Conservation (phyloP, 2,329 filamentous ascomycete species). For the Ophiostoma piceae region DNA sequence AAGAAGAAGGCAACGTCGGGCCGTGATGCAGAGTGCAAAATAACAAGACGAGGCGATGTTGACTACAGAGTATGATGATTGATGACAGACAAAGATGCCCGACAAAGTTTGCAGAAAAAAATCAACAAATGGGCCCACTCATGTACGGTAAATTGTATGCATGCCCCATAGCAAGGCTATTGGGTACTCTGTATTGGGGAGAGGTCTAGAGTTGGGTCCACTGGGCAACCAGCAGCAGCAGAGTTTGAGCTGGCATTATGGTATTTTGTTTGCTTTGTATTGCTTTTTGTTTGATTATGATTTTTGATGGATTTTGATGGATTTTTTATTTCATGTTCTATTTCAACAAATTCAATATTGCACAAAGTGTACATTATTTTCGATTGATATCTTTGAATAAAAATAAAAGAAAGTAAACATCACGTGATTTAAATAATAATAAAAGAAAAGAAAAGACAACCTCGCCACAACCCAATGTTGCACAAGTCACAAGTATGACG, state of each 20-base stretch:
- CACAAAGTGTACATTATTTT: not conserved
- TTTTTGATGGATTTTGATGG: not conserved
- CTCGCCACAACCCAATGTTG: not conserved
- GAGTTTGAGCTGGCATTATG: too few relatives aligned
- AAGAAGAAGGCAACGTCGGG: not conserved
- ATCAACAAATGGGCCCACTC: slow-evolving; percentile 10
- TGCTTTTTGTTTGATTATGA: not conserved
- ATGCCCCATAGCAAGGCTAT: not conserved
- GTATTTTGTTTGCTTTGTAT: not conserved
- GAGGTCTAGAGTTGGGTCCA: not conserved
- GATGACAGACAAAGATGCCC: too few relatives aligned
- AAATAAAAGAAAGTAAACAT: not conserved
- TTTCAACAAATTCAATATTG: too few relatives aligned
- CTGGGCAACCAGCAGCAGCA: slow-evolving; percentile 8
- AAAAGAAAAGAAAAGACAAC: not conserved
- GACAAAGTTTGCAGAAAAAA: not conserved
- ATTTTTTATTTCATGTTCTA: not conserved
- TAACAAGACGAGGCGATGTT: not conserved
- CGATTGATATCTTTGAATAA: not conserved
- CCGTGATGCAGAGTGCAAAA: not conserved
- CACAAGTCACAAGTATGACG: not conserved
- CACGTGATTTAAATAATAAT: not conserved
- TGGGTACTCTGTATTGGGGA: too few relatives aligned
- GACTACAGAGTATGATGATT: too few relatives aligned
- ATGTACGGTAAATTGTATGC: slow-evolving; percentile 14